A percentile compares a stretch with the other conserved stretches of the same genome.
Evolutionary conservation across 129 eudicot species (phyloP).

Genomic region (Lonicera japonica): DNA sequence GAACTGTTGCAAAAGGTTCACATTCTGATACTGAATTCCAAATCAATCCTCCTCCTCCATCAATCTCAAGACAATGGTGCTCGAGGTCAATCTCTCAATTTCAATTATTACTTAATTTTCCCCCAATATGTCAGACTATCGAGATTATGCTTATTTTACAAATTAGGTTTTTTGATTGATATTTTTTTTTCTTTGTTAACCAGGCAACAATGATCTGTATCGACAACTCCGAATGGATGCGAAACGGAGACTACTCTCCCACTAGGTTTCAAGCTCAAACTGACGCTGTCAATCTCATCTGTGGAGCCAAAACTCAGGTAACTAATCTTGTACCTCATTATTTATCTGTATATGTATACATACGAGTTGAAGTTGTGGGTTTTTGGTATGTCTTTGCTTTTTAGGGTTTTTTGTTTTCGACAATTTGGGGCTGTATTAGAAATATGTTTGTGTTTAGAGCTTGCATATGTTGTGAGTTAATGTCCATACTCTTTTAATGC

Average conservation of each 20-base stretch:
- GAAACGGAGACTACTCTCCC: slow-evolving; percentile 90
- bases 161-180: slow-evolving; percentile 25
- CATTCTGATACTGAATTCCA: too few species aligned
- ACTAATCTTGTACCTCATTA: too few species aligned
- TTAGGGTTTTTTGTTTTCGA: neutral
- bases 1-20: too few species aligned
- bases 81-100: too few species aligned
- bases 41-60: too few species aligned
- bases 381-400: neutral
- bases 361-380: too few species aligned
- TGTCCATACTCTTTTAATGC: too few species aligned
- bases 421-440: neutral
- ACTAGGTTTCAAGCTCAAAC: slow-evolving; percentile 89
- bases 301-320: slow-evolving; percentile 98
- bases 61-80: too few species aligned
- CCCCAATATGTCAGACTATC: too few species aligned
- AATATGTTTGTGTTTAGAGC: neutral
- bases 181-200: neutral
- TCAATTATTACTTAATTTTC: too few species aligned
- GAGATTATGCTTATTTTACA: neutral
- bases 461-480: slow-evolving; percentile 1
- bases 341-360: neutral
- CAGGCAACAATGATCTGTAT: slow-evolving; percentile 99
- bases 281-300: slow-evolving; percentile 89
- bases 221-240: slow-evolving; percentile 99